These are phyloP conservation scores for Rhododendron vialii DNA, from an alignment of 148 eudicot species.

Conservation along the genomic window DNA sequence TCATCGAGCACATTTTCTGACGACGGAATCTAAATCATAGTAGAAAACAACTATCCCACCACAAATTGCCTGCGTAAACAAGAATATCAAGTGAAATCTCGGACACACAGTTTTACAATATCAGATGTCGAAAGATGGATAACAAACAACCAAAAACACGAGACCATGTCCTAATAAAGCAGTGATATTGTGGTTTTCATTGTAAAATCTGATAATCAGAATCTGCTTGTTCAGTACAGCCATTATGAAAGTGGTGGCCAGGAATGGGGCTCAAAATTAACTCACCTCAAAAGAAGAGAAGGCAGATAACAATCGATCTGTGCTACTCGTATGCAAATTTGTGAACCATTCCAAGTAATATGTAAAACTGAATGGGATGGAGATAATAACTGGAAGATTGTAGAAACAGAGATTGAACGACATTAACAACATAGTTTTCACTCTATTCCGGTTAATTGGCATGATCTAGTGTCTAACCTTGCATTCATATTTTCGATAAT, in stretches of 20 bases:
- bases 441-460: too few species aligned
- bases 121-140: background rate
- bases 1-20: too few species aligned
- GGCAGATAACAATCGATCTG: background rate
- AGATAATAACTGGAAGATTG: too few species aligned
- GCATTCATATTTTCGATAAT: too few species aligned
- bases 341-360: too few species aligned
- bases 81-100: background rate
- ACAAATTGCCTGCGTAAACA: too few species aligned
- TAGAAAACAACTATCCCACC: too few species aligned
- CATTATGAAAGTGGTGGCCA: background rate
- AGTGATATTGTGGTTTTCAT: background rate
- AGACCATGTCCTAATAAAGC: background rate
- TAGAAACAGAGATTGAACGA: too few species aligned
- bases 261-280: background rate
- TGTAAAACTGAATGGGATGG: too few species aligned
- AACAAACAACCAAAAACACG: background rate
- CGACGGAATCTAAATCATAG: too few species aligned
- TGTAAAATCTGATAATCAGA: background rate
- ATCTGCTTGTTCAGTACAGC: background rate
- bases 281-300: constrained; percentile 6
- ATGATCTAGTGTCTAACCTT: too few species aligned
- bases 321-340: background rate
- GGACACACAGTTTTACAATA: background rate
- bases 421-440: too few species aligned